Conservation (phyloP, 306 rosid genomes). For the Oxytropis ochrocephala region DNA sequence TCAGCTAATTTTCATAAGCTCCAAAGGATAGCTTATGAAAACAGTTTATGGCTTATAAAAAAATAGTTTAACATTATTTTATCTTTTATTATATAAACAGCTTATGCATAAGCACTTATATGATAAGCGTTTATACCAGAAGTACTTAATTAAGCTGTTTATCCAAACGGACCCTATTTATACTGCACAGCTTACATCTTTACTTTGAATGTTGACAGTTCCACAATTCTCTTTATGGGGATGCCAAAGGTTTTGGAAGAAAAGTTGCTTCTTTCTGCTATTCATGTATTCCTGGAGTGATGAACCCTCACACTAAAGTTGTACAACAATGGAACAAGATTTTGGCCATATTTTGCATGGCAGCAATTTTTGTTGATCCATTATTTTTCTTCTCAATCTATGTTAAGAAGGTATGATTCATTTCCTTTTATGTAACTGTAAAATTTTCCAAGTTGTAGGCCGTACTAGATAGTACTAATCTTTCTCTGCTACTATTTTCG, state of each 20-base stretch:
- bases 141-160: too few species aligned
- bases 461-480: neutral
- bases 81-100: too few species aligned
- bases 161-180: too few species aligned
- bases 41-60: too few species aligned
- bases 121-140: too few species aligned
- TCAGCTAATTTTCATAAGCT: too few species aligned
- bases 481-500: neutral
- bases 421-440: constrained; percentile 10
- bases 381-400: constrained; percentile 63
- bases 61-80: too few species aligned
- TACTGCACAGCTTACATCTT: too few species aligned
- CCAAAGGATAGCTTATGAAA: too few species aligned
- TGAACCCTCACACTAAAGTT: constrained; percentile 68
- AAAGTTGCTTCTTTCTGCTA: constrained; percentile 39
- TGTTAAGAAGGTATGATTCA: constrained; percentile 34
- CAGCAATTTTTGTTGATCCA: constrained; percentile 78
- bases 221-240: constrained; percentile 69
- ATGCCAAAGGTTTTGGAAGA: constrained; percentile 71
- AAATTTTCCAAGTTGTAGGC: neutral
- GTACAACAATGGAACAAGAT: constrained; percentile 69
- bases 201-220: constrained; percentile 42
- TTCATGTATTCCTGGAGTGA: constrained; percentile 60
- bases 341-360: constrained; percentile 61
- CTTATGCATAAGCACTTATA: too few species aligned